Percentiles rank a stretch among this genome's conserved stretches.
Conservation (phyloP, 1,284 basidiomycete species). For the Cystobasidium pallidum region DNA sequence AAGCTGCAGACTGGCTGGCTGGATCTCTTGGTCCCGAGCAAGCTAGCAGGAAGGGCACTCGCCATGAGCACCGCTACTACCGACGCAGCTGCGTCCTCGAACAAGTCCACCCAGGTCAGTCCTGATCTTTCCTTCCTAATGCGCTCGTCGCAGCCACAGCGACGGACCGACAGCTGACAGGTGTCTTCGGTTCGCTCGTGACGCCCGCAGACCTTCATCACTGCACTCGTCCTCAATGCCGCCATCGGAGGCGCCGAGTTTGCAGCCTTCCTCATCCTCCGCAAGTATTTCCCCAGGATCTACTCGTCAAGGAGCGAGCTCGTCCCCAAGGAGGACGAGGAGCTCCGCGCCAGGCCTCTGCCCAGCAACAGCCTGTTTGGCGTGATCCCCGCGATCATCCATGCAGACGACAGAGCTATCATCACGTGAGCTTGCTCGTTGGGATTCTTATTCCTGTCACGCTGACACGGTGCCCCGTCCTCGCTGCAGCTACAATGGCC, state of each 20-base stretch:
- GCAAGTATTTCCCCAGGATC: slow-evolving; percentile 31
- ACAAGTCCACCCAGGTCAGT: slow-evolving; percentile 28
- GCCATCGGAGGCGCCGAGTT: slow-evolving; percentile 54
- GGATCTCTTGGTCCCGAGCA: too few species aligned
- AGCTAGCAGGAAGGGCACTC: background rate
- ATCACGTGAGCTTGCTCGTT: slow-evolving; percentile 20
- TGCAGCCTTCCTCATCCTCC: slow-evolving; percentile 55
- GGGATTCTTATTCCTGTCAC: too few species aligned
- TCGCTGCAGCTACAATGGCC: slow-evolving; percentile 67
- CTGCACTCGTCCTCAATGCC: slow-evolving; percentile 53
- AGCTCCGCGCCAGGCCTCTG: slow-evolving; percentile 2
- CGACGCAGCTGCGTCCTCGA: background rate
- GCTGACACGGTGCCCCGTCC: slow-evolving; percentile 50
- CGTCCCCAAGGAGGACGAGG: slow-evolving; percentile 13
- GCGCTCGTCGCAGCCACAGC: background rate
- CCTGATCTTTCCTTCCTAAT: background rate
- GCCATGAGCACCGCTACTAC: slow-evolving; percentile 30
- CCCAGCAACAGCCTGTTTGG: slow-evolving; percentile 53
- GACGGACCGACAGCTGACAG: slow-evolving; percentile 16
- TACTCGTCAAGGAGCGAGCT: slow-evolving; percentile 23
- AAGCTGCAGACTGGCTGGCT: too few species aligned
- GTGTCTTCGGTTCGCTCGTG: background rate
- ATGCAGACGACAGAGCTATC: slow-evolving; percentile 50
- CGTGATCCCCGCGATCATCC: slow-evolving; percentile 57
- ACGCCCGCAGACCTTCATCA: slow-evolving; percentile 50